phyloP scores from a whole-genome alignment of 306 rosid genomes.

The Begonia loranthoides region DNA sequence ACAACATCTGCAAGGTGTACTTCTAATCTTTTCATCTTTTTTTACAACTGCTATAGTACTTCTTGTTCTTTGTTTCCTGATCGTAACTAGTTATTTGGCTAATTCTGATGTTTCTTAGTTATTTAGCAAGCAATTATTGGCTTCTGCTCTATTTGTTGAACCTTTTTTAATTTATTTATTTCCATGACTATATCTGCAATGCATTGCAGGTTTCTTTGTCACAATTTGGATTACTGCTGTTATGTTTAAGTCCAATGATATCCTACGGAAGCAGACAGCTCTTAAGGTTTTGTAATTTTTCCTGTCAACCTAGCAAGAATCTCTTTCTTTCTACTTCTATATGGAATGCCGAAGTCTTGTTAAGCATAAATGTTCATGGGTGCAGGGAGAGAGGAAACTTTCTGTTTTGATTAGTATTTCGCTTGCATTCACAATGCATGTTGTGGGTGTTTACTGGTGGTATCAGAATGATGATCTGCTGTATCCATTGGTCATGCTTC shows the following conservation, averaged over 20 bases:
- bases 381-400: conserved; percentile 95
- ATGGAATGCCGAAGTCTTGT: neutral
- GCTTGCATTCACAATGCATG: conserved; percentile 66
- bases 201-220: conserved; percentile 32
- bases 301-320: neutral
- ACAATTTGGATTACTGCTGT: conserved; percentile 86
- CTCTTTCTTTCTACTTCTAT: neutral
- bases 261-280: conserved; percentile 76
- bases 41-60: neutral
- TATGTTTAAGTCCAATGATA: conserved; percentile 91
- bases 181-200: conserved; percentile 1
- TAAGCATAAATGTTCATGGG: conserved; percentile 18
- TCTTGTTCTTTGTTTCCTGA: neutral
- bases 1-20: conserved; percentile 89
- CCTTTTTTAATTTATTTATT: neutral
- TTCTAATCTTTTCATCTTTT: conserved; percentile 1
- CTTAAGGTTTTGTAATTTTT: conserved; percentile 35
- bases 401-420: conserved; percentile 56
- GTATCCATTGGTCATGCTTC: conserved; percentile 81
- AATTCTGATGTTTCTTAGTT: neutral
- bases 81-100: neutral
- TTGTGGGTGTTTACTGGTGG: conserved; percentile 93
- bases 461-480: conserved; percentile 79
- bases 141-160: neutral
- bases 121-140: neutral